Conservation (phyloP, 495 filamentous ascomycete species). For the Xeromyces bisporus region DNA sequence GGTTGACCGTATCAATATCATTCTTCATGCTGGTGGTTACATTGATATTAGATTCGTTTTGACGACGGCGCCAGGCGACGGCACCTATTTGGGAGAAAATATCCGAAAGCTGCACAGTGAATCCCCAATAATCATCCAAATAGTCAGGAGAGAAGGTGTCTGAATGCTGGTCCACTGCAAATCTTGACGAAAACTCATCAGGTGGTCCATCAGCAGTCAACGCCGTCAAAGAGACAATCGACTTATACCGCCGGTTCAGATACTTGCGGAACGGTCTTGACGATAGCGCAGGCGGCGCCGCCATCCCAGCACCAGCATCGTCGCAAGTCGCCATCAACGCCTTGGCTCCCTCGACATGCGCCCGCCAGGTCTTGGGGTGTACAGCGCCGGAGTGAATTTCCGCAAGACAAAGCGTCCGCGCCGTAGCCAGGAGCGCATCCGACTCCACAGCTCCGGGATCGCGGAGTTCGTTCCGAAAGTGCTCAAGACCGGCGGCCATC, state of each 20-base stretch:
- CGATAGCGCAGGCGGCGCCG: slow-evolving; percentile 11
- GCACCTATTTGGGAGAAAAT: slow-evolving; percentile 29
- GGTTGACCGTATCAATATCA: background rate
- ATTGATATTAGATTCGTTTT: too few species aligned
- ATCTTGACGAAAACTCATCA: too few species aligned
- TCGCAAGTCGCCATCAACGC: slow-evolving; percentile 23
- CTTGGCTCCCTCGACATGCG: slow-evolving; percentile 28
- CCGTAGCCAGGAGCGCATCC: slow-evolving; percentile 28
- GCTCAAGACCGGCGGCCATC: slow-evolving; percentile 29
- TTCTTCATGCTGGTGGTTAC: slow-evolving; percentile 7
- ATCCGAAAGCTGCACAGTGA: slow-evolving; percentile 23
- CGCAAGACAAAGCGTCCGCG: slow-evolving; percentile 31
- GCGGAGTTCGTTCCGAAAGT: slow-evolving; percentile 28
- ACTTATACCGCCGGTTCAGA: slow-evolving; percentile 30
- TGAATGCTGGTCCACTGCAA: too few species aligned
- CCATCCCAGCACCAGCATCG: slow-evolving; percentile 6
- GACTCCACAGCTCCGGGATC: slow-evolving; percentile 19
- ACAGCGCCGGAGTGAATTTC: slow-evolving; percentile 32
- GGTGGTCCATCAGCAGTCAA: slow-evolving; percentile 30
- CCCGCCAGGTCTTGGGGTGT: slow-evolving; percentile 30
- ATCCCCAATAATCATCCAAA: slow-evolving; percentile 33
- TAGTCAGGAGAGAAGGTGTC: slow-evolving; percentile 16
- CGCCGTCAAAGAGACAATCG: slow-evolving; percentile 30
- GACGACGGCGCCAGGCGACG: slow-evolving; percentile 22
- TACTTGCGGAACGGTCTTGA: slow-evolving; percentile 26